Base-by-base conservation (phyloP, 345 rosid species). In the Gossypium mustelinum region DNA sequence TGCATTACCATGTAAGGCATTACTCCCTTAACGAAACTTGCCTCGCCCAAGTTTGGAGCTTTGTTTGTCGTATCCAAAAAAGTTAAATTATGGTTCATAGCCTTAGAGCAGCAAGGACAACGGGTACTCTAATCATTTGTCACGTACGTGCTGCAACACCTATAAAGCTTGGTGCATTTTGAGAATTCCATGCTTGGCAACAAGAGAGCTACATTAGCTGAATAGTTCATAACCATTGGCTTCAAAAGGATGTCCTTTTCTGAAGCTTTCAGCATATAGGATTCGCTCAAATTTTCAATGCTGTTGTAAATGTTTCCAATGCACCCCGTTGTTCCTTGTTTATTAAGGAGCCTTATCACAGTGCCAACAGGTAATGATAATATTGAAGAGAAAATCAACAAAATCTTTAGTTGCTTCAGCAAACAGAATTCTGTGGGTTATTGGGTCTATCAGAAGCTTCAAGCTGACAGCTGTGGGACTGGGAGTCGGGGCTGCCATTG, bases 1-100 rank as follows among this genome's bases (percentile, higher is more conserved):
- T 82, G 84, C 80, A 70, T 86, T 44, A 82, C 73, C 83, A 80
- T 79, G 63, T 77, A 84, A 0, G 81, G 79, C 3, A 79, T 76
- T 13, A 69, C 56, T 1, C 77, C 81, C 52, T 81, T 85, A 12
- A 78, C 84, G n/a, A 66, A 83, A 10, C 86, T 84, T 41, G 58
- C 82, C 55, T 74, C 62, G 2, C 10, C 11, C 24, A 17, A 20
- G 52, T 16, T 10, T 16, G 51, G 13, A 39, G 11, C 11, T 3
- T 12, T 4, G 41, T 25, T 17, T 68, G 70, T 6, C 0, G 75
- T 9, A 27, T 9, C 17, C 2, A 66, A 64, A 9, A 60, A 12
- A 12, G 20, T 1, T 17, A 59, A 5, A 0, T 0, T 9, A 34
- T 65, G 12, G 56, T 0, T 11, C 78, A 78, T 73, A 0, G 8